A percentile compares a stretch with the other conserved stretches of the same genome.
These are phyloP conservation scores for Metschnikowia noctiluminum DNA, from an alignment of 805 yeast genomes.

Conservation along the genomic window DNA sequence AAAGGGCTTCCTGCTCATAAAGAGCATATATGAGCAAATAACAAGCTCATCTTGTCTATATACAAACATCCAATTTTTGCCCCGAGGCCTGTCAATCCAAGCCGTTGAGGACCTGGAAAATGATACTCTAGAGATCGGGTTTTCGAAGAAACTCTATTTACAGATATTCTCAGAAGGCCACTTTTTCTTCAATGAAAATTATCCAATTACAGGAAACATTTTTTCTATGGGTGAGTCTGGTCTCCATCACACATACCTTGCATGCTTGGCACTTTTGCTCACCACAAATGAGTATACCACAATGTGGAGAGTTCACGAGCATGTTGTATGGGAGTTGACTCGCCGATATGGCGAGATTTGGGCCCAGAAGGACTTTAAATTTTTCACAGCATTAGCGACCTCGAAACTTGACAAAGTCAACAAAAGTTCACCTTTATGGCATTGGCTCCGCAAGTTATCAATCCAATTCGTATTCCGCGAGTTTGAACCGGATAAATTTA, in stretches of 20 bases:
- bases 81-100: no score
- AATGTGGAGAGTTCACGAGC: constrained; percentile 28
- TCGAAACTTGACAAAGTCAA: constrained; percentile 33
- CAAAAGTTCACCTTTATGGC: constrained; percentile 40
- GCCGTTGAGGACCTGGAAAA: no score
- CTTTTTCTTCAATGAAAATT: no score
- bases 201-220: no score
- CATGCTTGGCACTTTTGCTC: constrained; percentile 32
- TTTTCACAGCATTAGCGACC: constrained; percentile 31
- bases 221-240: background rate
- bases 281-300: constrained; percentile 41
- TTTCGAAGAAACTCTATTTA: no score
- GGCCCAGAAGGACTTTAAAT: constrained; percentile 4
- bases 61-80: no score
- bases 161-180: no score
- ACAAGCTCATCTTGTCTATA: no score
- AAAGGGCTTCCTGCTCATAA: no score
- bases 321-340: constrained; percentile 14
- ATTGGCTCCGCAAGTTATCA: constrained; percentile 20
- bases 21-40: no score
- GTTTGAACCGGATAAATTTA: background rate
- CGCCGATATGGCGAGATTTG: background rate
- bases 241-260: constrained; percentile 18
- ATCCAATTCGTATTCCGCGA: constrained; percentile 14
- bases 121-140: no score